Evolutionary conservation across 768 basidiomycete species (phyloP).

Genomic region (Leccinum fibrillosum): DNA sequence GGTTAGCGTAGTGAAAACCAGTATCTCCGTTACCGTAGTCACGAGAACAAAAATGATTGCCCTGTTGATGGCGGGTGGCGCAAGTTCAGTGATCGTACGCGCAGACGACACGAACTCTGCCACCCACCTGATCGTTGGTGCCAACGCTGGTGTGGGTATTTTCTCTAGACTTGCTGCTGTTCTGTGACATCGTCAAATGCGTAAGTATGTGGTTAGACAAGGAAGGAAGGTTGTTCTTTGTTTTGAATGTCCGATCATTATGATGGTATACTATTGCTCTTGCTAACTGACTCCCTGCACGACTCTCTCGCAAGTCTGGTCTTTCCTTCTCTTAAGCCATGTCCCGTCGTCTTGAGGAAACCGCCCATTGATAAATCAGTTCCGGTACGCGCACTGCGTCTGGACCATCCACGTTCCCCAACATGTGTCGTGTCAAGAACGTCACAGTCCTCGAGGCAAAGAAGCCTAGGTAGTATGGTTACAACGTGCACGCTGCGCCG

Average conservation of each 20-base stretch:
- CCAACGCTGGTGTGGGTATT: neutral
- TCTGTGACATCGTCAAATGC: neutral
- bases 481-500: neutral
- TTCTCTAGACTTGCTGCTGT: neutral
- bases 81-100: neutral
- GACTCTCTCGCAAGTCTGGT: too few species aligned
- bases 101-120: neutral
- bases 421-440: neutral
- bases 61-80: neutral
- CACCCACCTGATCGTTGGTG: neutral
- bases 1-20: neutral
- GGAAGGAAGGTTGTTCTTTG: neutral
- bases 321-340: too few species aligned
- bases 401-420: neutral
- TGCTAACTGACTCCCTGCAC: too few species aligned
- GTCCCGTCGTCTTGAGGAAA: too few species aligned
- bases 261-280: too few species aligned
- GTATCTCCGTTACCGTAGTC: neutral
- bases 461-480: neutral
- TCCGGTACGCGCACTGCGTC: neutral
- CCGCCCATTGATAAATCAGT: too few species aligned
- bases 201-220: too few species aligned
- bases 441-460: neutral
- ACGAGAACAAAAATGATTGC: neutral
- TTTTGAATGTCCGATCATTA: neutral